Evolutionary conservation across 2,329 filamentous ascomycete genomes (phyloP).

Genomic region (Penicillium sp.): DNA sequence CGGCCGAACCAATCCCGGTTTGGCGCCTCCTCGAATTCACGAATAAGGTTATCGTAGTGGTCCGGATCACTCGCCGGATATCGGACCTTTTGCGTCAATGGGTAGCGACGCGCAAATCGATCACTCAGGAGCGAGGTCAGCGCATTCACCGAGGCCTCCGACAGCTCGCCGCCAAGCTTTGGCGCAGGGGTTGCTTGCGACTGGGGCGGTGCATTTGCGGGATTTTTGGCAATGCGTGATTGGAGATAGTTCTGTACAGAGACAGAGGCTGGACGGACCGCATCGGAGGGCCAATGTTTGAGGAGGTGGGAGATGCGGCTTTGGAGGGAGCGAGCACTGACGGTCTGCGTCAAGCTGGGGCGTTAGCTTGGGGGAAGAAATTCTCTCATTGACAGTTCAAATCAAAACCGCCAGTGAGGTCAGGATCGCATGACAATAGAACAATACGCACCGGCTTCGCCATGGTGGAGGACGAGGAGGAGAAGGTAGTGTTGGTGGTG

Average conservation of each 20-base stretch:
- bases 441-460: neutral
- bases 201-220: constrained; percentile 8
- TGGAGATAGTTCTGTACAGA: constrained; percentile 50
- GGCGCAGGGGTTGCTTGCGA: constrained; percentile 16
- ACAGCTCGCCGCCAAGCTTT: constrained; percentile 25
- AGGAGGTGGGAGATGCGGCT: constrained; percentile 47
- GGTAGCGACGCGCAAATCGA: constrained; percentile 58
- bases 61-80: constrained; percentile 55
- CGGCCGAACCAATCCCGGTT: constrained; percentile 52
- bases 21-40: constrained; percentile 59
- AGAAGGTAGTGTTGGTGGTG: neutral
- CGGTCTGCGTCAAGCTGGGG: constrained; percentile 23
- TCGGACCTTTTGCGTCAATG: constrained; percentile 52
- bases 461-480: neutral
- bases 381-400: no score
- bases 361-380: neutral
- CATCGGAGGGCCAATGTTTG: constrained; percentile 50
- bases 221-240: constrained; percentile 30
- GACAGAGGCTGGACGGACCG: constrained; percentile 49
- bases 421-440: no score
- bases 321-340: constrained; percentile 34
- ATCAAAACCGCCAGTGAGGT: no score
- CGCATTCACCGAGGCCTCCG: constrained; percentile 56
- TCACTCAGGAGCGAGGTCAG: constrained; percentile 65
- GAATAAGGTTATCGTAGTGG: constrained; percentile 57